Evolutionary conservation across 2,329 filamentous ascomycete species (phyloP).

Genomic region (Thielaviopsis euricoi): DNA sequence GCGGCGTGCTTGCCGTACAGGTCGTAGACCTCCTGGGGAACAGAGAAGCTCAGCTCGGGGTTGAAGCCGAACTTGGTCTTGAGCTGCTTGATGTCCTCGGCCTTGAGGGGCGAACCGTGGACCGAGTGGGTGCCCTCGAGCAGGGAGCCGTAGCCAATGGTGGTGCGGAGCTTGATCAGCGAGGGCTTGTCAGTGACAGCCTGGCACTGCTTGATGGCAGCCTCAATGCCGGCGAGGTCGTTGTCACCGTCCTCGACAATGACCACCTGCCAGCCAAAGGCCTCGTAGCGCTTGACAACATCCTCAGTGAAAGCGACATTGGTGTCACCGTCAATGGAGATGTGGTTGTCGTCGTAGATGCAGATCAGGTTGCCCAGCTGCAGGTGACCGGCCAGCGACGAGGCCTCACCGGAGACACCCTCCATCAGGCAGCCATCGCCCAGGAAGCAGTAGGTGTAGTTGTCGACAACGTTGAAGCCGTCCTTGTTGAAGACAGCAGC

Average conservation of each 20-base stretch:
- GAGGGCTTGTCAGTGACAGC: conserved; percentile 90
- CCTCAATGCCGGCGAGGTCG: conserved; percentile 76
- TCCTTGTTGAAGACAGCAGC: conserved; percentile 93
- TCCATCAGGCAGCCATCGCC: conserved; percentile 98
- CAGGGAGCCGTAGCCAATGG: conserved; percentile 89
- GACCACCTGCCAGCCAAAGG: conserved; percentile 90
- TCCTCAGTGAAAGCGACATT: conserved; percentile 96
- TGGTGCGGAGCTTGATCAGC: conserved; percentile 91
- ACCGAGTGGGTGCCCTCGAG: conserved; percentile 89
- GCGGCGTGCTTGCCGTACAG: conserved; percentile 69
- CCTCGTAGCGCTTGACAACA: conserved; percentile 82
- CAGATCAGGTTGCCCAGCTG: conserved; percentile 95
- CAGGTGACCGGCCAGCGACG: conserved; percentile 82
- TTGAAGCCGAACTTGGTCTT: conserved; percentile 95
- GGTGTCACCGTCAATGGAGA: conserved; percentile 87
- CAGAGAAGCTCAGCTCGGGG: conserved; percentile 80
- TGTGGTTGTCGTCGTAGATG: conserved; percentile 98
- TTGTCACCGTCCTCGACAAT: conserved; percentile 75
- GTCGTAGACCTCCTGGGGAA: conserved; percentile 91
- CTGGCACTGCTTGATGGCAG: conserved; percentile 71
- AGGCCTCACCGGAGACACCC: conserved; percentile 87
- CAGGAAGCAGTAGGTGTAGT: conserved; percentile 94
- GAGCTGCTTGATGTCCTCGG: conserved; percentile 81
- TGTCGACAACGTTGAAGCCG: conserved; percentile 77
- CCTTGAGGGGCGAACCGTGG: conserved; percentile 90